Evolutionary conservation across 352 stramenopile species (phyloP), one percentile per base, ranked within the genome.

Genomic region (Phytophthora constricta): DNA sequence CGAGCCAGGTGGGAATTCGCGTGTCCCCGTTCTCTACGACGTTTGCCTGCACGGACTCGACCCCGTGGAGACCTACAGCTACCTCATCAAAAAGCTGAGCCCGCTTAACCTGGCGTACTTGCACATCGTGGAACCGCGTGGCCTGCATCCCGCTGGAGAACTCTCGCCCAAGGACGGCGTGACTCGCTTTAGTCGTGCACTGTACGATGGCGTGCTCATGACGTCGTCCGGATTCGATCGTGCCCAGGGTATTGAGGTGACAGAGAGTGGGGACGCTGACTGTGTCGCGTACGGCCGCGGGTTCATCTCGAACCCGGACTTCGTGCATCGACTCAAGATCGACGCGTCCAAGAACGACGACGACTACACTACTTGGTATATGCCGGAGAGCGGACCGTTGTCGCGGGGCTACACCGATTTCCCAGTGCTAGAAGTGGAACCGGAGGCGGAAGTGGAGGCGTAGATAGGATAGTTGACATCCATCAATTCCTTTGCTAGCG

Each of bases 271-370:
- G 0, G 25, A 65, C 5, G 79, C 69, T 1, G 79, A 91, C 54
- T 66, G 62, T 17, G 74, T 91, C 23, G 77, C 72, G 7, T 91
- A 82, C 65, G 81, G 79, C 8, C 72, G 77, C 16, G 49, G 59
- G 17, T 91, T 88, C 65, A 86, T 91, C 59, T 60, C 79, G 10
- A 91, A 89, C 58, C 82, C 83, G 33, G 82, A 91, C 58, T 46
- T 91, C n/a, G 75, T 86, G 26, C 59, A 75, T 37, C 74, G 79
- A 11, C 60, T 91, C 14, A 46, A 72, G 49, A 33, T 83, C 34
- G 60, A 70, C 17, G 63, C 72, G 8, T 58, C 78, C 20, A 66
- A 80, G n/a, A 86, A 83, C 50, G 55, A 41, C 0, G 82, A 56
- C 2, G 58, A 86, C 56, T 58, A 60, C 33, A 56, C 46, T 14